Base-by-base conservation (phyloP, 331 rosid species). In the Spiraea crenata region DNA sequence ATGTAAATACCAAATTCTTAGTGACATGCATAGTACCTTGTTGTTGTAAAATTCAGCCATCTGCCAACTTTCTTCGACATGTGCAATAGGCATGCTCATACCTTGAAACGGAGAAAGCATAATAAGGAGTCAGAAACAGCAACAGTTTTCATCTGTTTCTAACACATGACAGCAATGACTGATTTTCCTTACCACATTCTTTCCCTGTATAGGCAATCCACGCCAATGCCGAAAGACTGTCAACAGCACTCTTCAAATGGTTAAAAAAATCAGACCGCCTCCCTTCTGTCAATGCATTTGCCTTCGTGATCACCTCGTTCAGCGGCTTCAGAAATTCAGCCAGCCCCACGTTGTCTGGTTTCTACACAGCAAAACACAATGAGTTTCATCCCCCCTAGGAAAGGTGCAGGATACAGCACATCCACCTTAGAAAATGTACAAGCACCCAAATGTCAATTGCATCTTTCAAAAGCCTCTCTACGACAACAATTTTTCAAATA, bases 61-160 rank as follows among this genome's bases (percentile, higher is more conserved):
- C 81, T 93, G 99, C 99, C 99, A 93, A 83, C 90, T 89, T 77
- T 93, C 99, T 86, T 93, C 99, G 66, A 93, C 97, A 35, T 93
- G 96, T 68, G 99, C 90, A 55, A 85, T 87, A 63, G 99, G 99
- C 99, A 93, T 85, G 80, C 99, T 89, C 97, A 93, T 87, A 80
- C 99, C 99, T 93, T 77, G 57, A 79, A 71, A 77, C 49, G 61
- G 63, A 12, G 50, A 20, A 76, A 46, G 57, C 52, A 40, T 55
- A 74, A 79, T 62, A 72, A 77, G 78, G 54, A 64, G 52, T 68
- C 46, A 47, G 59, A 54, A 74, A 71, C 66, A 40, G 9, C 37
- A 35, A 66, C 2, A 25, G 16, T 20, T 11, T 57, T 70, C 50
- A 37, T 52, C 64, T 65, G 9, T 25, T 68, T 31, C 48, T 57